Percentiles rank a stretch among this genome's conserved stretches.
These are phyloP conservation scores for Plectosphaerella plurivora DNA, from an alignment of 2,329 filamentous ascomycete species.

Conservation along the genomic window DNA sequence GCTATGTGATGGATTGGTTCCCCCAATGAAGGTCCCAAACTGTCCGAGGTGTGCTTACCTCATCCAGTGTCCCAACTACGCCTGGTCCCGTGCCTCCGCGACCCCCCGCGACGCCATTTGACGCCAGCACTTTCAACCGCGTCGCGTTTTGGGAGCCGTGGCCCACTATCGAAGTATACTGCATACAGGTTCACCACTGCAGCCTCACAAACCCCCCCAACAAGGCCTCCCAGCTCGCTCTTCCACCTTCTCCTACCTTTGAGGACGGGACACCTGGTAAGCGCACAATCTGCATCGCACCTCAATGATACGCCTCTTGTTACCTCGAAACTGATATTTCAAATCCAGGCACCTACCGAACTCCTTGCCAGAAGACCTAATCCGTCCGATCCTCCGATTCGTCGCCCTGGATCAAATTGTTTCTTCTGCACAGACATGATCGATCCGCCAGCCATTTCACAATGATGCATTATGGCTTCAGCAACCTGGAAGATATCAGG, in stretches of 20 bases:
- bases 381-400: too few relatives aligned
- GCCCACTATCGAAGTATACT: too few relatives aligned
- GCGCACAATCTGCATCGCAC: not conserved
- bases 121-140: not conserved
- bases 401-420: too few relatives aligned
- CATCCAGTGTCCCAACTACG: not conserved
- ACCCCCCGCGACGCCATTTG: not conserved
- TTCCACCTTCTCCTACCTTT: too few relatives aligned
- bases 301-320: not conserved
- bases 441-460: not conserved
- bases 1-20: too few relatives aligned
- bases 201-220: not conserved
- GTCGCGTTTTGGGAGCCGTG: too few relatives aligned
- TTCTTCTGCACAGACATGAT: not conserved
- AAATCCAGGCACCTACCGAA: too few relatives aligned
- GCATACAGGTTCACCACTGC: not conserved
- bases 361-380: too few relatives aligned
- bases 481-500: slow-evolving; percentile 45
- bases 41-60: too few relatives aligned
- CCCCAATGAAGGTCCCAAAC: too few relatives aligned
- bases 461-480: slow-evolving; percentile 23
- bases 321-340: too few relatives aligned
- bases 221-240: not conserved
- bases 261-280: too few relatives aligned
- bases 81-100: not conserved